phyloP scores from a whole-genome alignment of 169 alveolate species.

The Toxoplasma gondii region DNA sequence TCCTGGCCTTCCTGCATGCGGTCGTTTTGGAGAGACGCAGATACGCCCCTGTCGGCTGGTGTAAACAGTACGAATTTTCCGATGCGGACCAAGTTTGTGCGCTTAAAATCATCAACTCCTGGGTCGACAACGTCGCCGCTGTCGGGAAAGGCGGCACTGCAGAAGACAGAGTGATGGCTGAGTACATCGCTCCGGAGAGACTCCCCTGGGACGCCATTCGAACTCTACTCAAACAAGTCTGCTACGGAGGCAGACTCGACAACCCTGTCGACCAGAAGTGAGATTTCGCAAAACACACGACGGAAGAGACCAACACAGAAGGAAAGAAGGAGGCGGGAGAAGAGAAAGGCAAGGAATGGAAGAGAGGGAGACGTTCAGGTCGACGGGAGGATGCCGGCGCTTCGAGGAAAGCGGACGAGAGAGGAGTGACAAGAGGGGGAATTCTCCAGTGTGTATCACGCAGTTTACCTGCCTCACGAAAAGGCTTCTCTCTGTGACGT shows the following conservation, averaged over 20 bases:
- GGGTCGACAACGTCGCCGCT: conserved; percentile 83
- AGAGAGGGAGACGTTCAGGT: neutral
- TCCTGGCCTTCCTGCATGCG: conserved; percentile 97
- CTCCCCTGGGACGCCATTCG: conserved; percentile 99
- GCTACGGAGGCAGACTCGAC: conserved; percentile 98
- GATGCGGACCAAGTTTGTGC: conserved; percentile 97
- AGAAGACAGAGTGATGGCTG: conserved; percentile 65
- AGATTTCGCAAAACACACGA: neutral
- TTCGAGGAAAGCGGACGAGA: no score
- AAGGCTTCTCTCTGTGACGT: no score
- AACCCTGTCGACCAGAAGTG: conserved; percentile 93
- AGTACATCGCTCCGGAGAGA: conserved; percentile 91
- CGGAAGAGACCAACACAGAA: neutral
- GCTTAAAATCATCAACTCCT: conserved; percentile 92
- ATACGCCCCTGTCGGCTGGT: conserved; percentile 99
- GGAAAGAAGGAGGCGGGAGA: neutral
- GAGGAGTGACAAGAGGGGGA: no score
- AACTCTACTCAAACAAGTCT: conserved; percentile 89
- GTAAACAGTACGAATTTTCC: conserved; percentile 95
- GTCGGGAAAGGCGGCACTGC: conserved; percentile 59
- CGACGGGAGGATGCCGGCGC: no score
- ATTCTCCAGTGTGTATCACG: no score
- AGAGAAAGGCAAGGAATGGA: neutral
- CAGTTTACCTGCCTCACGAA: no score
- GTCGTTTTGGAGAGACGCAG: conserved; percentile 95